phyloP scores from a whole-genome alignment of 768 basidiomycete species.

The Lanmaoa pseudosensibilis region DNA sequence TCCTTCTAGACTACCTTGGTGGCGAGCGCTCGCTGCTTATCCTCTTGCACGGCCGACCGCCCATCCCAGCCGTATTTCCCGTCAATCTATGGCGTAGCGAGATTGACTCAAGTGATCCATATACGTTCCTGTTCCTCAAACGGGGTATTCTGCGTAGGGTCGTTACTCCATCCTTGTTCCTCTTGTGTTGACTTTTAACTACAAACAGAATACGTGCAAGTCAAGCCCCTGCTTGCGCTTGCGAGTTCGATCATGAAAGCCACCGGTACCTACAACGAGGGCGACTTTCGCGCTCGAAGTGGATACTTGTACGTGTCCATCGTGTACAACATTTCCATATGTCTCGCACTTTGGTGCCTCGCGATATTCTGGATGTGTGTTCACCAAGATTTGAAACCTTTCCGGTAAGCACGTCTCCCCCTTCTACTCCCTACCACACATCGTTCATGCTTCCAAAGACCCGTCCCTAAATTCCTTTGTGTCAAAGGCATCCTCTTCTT shows the following conservation, averaged over 20 bases:
- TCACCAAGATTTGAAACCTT: constrained; percentile 84
- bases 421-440: background rate
- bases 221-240: constrained; percentile 88
- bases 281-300: constrained; percentile 77
- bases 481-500: constrained; percentile 99
- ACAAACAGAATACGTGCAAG: constrained; percentile 87
- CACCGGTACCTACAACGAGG: constrained; percentile 85
- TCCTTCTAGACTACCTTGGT: constrained; percentile 82
- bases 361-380: constrained; percentile 98
- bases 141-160: constrained; percentile 85
- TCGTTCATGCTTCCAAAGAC: constrained; percentile 43
- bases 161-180: constrained; percentile 11
- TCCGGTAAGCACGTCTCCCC: constrained; percentile 51
- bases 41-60: constrained; percentile 85
- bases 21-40: constrained; percentile 94
- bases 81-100: constrained; percentile 79
- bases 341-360: constrained; percentile 81
- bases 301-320: constrained; percentile 92
- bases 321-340: constrained; percentile 81
- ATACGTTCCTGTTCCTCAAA: constrained; percentile 91
- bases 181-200: background rate
- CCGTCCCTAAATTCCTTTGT: constrained; percentile 96
- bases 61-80: constrained; percentile 86
- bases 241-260: constrained; percentile 86
- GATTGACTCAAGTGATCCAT: constrained; percentile 92